These are phyloP conservation scores for Suillus bovinus DNA, from an alignment of 768 basidiomycete species.

Conservation along the genomic window DNA sequence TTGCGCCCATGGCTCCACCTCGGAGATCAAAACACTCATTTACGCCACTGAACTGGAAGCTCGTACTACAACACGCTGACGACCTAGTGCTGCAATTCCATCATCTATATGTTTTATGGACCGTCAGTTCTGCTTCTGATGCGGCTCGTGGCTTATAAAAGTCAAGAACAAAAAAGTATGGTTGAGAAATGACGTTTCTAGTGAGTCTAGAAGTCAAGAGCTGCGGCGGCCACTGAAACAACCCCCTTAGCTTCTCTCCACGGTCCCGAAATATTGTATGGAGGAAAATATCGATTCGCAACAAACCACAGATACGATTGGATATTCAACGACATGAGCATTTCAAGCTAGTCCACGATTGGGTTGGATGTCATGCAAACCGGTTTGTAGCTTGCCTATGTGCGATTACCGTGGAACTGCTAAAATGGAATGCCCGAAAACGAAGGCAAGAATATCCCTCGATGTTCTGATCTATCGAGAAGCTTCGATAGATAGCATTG, in stretches of 20 bases:
- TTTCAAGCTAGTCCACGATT: neutral
- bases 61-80: neutral
- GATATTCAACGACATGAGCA: neutral
- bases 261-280: neutral
- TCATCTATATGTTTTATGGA: neutral
- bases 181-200: neutral
- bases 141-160: neutral
- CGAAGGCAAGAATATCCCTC: neutral
- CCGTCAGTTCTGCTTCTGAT: neutral
- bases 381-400: neutral
- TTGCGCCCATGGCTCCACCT: neutral
- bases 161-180: neutral
- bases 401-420: conserved; percentile 3
- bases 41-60: neutral
- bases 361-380: neutral
- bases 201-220: neutral
- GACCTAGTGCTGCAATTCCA: neutral
- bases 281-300: neutral
- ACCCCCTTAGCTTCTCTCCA: neutral
- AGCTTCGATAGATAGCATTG: conserved; percentile 1
- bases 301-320: neutral
- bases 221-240: neutral
- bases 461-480: conserved; percentile 5
- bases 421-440: neutral
- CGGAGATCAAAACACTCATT: neutral